Evolutionary conservation across 495 filamentous ascomycete genomes (phyloP).

Genomic region (Penicillium paxilli): DNA sequence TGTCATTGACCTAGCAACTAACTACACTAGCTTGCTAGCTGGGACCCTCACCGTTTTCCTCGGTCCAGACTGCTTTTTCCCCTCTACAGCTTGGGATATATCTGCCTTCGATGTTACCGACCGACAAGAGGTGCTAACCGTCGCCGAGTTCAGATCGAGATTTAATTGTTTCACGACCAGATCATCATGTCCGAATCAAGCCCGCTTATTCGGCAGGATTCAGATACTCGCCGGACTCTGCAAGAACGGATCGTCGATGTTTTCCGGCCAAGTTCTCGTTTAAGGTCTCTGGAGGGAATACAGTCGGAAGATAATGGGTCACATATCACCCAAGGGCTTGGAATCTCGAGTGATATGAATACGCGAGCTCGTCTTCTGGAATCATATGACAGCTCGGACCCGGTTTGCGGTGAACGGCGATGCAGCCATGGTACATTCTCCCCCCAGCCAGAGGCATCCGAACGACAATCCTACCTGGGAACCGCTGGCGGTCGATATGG

Average conservation of each 20-base stretch:
- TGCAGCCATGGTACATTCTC: slow-evolving; percentile 84
- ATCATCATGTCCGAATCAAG: slow-evolving; percentile 32
- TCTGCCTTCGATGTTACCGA: slow-evolving; percentile 1
- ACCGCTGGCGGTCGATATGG: slow-evolving; percentile 22
- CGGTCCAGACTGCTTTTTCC: background rate
- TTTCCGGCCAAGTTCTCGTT: slow-evolving; percentile 25
- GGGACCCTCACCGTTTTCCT: background rate
- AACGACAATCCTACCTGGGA: slow-evolving; percentile 37
- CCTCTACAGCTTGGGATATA: background rate
- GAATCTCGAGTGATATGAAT: slow-evolving; percentile 22
- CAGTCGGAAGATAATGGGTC: slow-evolving; percentile 3
- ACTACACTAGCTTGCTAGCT: background rate
- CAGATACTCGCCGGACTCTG: slow-evolving; percentile 30
- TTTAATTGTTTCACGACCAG: slow-evolving; percentile 1
- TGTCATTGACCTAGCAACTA: no score
- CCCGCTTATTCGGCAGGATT: slow-evolving; percentile 18
- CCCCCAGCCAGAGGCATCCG: slow-evolving; percentile 55
- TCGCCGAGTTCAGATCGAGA: background rate
- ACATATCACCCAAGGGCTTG: slow-evolving; percentile 12
- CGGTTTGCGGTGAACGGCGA: slow-evolving; percentile 41
- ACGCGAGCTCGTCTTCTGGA: slow-evolving; percentile 38
- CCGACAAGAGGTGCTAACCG: background rate
- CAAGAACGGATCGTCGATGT: slow-evolving; percentile 38
- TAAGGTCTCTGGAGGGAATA: slow-evolving; percentile 1
- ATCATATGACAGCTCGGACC: slow-evolving; percentile 36